Conservation (phyloP, 495 filamentous ascomycete genomes). For the Penicillium flavigenum region DNA sequence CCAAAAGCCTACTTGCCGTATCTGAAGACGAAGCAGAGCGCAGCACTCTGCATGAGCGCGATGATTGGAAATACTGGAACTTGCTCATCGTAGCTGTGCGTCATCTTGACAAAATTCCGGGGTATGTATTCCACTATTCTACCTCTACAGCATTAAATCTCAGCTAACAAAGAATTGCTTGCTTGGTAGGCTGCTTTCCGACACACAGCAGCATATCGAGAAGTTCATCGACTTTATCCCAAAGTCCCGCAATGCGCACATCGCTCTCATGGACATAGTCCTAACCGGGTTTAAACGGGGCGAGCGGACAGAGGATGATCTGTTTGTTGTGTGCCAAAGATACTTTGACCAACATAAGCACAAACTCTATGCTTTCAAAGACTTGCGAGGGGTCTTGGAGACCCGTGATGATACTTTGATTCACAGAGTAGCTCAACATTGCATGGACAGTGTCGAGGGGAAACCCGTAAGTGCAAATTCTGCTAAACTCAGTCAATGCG, state of each 20-base stretch:
- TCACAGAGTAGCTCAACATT: slow-evolving; percentile 26
- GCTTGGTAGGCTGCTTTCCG: slow-evolving; percentile 31
- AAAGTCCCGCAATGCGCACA: slow-evolving; percentile 50
- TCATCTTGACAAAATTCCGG: slow-evolving; percentile 28
- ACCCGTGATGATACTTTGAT: slow-evolving; percentile 35
- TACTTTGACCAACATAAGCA: slow-evolving; percentile 51
- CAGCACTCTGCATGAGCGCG: slow-evolving; percentile 44
- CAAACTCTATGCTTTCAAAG: slow-evolving; percentile 56
- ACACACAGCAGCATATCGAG: slow-evolving; percentile 34
- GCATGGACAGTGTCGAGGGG: slow-evolving; percentile 22
- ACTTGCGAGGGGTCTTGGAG: slow-evolving; percentile 47
- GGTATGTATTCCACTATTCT: slow-evolving; percentile 28
- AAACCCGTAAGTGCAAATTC: slow-evolving; percentile 33
- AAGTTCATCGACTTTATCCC: slow-evolving; percentile 36
- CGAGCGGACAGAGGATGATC: slow-evolving; percentile 30
- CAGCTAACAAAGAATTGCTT: background rate
- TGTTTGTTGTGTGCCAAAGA: slow-evolving; percentile 43
- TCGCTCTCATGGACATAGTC: slow-evolving; percentile 41
- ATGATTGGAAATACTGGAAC: slow-evolving; percentile 62
- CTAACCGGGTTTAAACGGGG: slow-evolving; percentile 31
- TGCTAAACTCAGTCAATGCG: background rate
- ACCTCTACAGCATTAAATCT: background rate
- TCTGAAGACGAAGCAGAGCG: slow-evolving; percentile 32
- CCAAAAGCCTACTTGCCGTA: slow-evolving; percentile 39
- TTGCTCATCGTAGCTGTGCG: slow-evolving; percentile 33